Conservation (phyloP, 1,139 yeast genomes). For the Kurtzmaniella quercitrusa region DNA sequence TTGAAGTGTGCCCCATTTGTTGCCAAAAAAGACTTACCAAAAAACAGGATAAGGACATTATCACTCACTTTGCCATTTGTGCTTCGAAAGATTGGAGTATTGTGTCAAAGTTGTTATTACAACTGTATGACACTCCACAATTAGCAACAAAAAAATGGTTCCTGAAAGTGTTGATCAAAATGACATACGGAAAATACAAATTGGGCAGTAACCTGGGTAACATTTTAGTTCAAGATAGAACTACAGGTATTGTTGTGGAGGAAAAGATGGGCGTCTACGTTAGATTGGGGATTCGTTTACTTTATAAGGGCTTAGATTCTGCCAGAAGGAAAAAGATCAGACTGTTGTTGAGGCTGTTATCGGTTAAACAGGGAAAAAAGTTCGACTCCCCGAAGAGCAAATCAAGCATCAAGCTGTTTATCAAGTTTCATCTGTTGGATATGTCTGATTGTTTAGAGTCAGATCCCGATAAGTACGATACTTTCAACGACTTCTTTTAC, state of each 20-base stretch:
- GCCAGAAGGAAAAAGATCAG: slow-evolving; percentile 55
- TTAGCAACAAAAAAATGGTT: slow-evolving; percentile 90
- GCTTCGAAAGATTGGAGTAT: slow-evolving; percentile 74
- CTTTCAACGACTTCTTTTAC: slow-evolving; percentile 88
- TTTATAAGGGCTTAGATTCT: slow-evolving; percentile 69
- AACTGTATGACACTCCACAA: slow-evolving; percentile 73
- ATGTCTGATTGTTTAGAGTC: slow-evolving; percentile 60
- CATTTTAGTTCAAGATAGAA: slow-evolving; percentile 87
- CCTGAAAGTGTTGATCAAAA: slow-evolving; percentile 71
- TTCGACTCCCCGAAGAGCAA: slow-evolving; percentile 70
- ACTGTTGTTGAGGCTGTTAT: slow-evolving; percentile 54
- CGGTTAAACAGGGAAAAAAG: slow-evolving; percentile 78
- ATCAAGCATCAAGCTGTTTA: slow-evolving; percentile 68
- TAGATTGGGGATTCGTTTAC: slow-evolving; percentile 75
- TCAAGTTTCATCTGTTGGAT: slow-evolving; percentile 75
- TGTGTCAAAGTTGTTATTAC: slow-evolving; percentile 59
- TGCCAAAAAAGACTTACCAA: slow-evolving; percentile 54
- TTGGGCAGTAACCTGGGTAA: slow-evolving; percentile 92
- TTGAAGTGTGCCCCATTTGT: slow-evolving; percentile 78
- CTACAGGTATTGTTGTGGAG: slow-evolving; percentile 81
- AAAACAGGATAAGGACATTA: slow-evolving; percentile 60
- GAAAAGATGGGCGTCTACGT: slow-evolving; percentile 92
- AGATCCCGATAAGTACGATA: slow-evolving; percentile 47
- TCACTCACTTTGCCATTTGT: slow-evolving; percentile 86
- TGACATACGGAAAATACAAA: slow-evolving; percentile 84